Evolutionary conservation across 495 filamentous ascomycete species (phyloP).

Genomic region (Penicillium ucsense): DNA sequence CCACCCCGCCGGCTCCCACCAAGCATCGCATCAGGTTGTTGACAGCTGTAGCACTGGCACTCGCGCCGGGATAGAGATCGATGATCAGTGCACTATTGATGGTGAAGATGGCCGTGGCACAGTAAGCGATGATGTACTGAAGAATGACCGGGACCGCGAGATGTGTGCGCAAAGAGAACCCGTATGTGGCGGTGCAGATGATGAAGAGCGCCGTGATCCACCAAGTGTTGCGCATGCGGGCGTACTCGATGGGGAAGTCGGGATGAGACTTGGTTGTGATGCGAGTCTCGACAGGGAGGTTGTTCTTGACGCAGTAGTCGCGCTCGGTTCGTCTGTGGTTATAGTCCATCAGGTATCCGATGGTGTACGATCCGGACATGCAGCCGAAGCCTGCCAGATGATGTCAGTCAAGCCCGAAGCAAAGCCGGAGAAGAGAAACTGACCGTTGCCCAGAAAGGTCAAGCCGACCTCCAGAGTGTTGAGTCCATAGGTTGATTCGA

Average conservation of each 20-base stretch:
- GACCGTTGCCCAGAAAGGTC: conserved; percentile 34
- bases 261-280: conserved; percentile 32
- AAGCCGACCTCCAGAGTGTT: conserved; percentile 30
- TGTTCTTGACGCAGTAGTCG: conserved; percentile 28
- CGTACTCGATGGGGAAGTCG: conserved; percentile 42
- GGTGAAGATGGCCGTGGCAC: conserved; percentile 39
- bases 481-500: conserved; percentile 24
- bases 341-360: conserved; percentile 32
- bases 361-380: conserved; percentile 27
- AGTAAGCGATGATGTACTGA: conserved; percentile 42
- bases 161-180: conserved; percentile 20
- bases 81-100: conserved; percentile 53
- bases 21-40: conserved; percentile 63
- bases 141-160: conserved; percentile 47
- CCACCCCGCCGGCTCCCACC: conserved; percentile 56
- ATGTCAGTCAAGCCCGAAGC: conserved; percentile 2
- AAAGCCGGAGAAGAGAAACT: background rate
- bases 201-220: conserved; percentile 32
- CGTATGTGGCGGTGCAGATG: conserved; percentile 21
- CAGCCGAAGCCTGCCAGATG: conserved; percentile 19
- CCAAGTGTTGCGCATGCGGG: conserved; percentile 36
- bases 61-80: conserved; percentile 52
- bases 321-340: conserved; percentile 28
- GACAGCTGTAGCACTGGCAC: conserved; percentile 58
- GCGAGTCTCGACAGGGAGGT: conserved; percentile 30